Evolutionary conservation across 2,329 filamentous ascomycete species (phyloP).

Genomic region (Teratosphaeria gauchensis): DNA sequence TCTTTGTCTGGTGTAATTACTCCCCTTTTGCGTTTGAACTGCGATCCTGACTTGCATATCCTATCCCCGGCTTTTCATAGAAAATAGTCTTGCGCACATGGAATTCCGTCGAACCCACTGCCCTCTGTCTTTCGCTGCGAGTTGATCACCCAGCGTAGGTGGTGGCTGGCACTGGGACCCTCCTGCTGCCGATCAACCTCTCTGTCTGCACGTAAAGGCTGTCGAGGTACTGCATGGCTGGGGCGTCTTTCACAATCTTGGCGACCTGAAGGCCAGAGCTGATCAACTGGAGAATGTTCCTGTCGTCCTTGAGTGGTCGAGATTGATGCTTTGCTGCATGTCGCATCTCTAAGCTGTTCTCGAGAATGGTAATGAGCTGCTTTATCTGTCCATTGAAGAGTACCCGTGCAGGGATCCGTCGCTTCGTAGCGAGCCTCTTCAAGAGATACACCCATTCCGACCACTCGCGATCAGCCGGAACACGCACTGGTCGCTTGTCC

Average conservation of each 20-base stretch:
- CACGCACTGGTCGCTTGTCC: slow-evolving; percentile 68
- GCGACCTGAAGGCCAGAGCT: slow-evolving; percentile 80
- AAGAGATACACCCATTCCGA: slow-evolving; percentile 86
- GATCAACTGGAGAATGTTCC: slow-evolving; percentile 79
- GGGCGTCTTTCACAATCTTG: slow-evolving; percentile 75
- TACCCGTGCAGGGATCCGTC: slow-evolving; percentile 72
- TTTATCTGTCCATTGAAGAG: slow-evolving; percentile 84
- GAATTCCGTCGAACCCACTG: background rate
- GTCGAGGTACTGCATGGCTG: slow-evolving; percentile 75
- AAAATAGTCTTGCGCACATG: background rate
- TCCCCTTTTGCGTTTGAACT: background rate
- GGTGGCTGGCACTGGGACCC: slow-evolving; percentile 4
- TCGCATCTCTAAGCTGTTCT: slow-evolving; percentile 81
- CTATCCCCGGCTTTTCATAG: background rate
- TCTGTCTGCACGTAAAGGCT: slow-evolving; percentile 74
- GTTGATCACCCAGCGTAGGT: background rate
- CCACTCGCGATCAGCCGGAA: slow-evolving; percentile 73
- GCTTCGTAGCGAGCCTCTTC: slow-evolving; percentile 75
- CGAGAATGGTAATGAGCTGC: slow-evolving; percentile 77
- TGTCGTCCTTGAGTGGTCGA: slow-evolving; percentile 75
- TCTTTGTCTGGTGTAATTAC: background rate
- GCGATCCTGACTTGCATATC: background rate
- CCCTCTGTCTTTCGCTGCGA: background rate
- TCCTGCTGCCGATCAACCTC: slow-evolving; percentile 53
- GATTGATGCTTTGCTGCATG: slow-evolving; percentile 77